These are phyloP conservation scores for Boeremia exigua DNA, from an alignment of 2,329 filamentous ascomycete genomes.

Conservation along the genomic window DNA sequence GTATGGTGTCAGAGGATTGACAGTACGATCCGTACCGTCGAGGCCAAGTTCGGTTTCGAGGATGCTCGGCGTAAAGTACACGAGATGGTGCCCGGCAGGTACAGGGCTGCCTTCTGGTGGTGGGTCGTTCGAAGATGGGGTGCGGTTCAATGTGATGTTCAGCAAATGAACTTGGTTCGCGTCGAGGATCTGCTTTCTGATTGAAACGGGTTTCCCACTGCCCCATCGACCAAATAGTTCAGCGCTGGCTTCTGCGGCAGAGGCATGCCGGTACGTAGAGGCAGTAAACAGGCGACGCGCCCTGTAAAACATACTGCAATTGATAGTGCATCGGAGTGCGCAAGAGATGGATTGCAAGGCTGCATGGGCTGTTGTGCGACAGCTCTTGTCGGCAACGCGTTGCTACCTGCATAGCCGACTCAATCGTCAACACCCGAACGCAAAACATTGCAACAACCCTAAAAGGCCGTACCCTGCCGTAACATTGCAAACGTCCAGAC, in stretches of 20 bases:
- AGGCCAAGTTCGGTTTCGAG: conserved; percentile 68
- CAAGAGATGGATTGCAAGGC: neutral
- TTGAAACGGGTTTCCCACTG: conserved; percentile 33
- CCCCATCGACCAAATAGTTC: conserved; percentile 42
- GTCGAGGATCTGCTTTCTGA: conserved; percentile 40
- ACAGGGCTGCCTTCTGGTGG: conserved; percentile 47
- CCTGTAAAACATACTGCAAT: conserved; percentile 23
- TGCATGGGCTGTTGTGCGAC: neutral
- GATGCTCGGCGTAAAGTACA: conserved; percentile 83
- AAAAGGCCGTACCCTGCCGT: too few species aligned
- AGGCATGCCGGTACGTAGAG: conserved; percentile 21
- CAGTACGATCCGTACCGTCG: conserved; percentile 84
- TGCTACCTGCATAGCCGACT: conserved; percentile 30
- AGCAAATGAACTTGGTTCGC: conserved; percentile 44
- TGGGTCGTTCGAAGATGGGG: conserved; percentile 25
- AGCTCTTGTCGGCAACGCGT: neutral
- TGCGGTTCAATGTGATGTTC: conserved; percentile 35
- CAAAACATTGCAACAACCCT: too few species aligned
- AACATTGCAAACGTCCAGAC: too few species aligned
- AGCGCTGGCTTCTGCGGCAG: conserved; percentile 37
- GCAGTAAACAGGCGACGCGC: conserved; percentile 30
- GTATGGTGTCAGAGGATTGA: conserved; percentile 75
- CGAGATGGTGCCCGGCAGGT: conserved; percentile 78
- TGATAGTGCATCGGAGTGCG: neutral
- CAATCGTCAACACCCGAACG: neutral